These are phyloP conservation scores for Umbelopsis sp. DNA, from an alignment of 192 early-diverging fungal genomes.

Conservation along the genomic window DNA sequence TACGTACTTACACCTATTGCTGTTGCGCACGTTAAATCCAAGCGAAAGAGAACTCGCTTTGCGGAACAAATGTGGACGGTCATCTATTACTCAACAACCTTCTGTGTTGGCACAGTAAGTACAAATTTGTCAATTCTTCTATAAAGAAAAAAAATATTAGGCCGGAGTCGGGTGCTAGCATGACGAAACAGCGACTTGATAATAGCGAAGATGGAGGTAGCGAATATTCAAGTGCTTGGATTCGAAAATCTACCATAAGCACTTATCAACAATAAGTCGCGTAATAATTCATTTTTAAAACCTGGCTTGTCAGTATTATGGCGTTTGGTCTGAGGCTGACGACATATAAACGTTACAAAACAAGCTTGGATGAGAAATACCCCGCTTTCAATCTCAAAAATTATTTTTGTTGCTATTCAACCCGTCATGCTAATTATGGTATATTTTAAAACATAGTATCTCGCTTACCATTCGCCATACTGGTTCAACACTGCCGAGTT, in stretches of 20 bases:
- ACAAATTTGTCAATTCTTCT: neutral
- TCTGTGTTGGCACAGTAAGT: slow-evolving; percentile 61
- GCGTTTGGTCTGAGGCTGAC: no score
- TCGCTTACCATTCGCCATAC: slow-evolving; percentile 62
- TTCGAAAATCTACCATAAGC: no score
- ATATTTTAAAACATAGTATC: slow-evolving; percentile 41
- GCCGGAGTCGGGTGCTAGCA: neutral
- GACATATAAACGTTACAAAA: no score
- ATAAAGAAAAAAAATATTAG: neutral
- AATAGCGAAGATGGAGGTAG: no score
- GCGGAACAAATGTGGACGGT: slow-evolving; percentile 74
- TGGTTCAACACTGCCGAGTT: slow-evolving; percentile 64
- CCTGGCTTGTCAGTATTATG: no score
- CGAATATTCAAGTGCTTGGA: no score
- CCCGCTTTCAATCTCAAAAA: neutral
- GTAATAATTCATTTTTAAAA: no score
- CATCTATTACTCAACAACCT: slow-evolving; percentile 67
- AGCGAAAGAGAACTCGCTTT: slow-evolving; percentile 57
- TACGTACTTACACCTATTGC: slow-evolving; percentile 50
- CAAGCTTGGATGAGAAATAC: neutral
- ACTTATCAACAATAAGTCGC: no score
- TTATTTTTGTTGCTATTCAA: neutral
- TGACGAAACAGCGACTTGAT: no score
- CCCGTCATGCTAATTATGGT: neutral
- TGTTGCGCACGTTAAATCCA: slow-evolving; percentile 27